A percentile compares a stretch with the other conserved stretches of the same genome.
These are phyloP conservation scores for Hevea brasiliensis DNA, from an alignment of 345 rosid species.

Conservation along the genomic window DNA sequence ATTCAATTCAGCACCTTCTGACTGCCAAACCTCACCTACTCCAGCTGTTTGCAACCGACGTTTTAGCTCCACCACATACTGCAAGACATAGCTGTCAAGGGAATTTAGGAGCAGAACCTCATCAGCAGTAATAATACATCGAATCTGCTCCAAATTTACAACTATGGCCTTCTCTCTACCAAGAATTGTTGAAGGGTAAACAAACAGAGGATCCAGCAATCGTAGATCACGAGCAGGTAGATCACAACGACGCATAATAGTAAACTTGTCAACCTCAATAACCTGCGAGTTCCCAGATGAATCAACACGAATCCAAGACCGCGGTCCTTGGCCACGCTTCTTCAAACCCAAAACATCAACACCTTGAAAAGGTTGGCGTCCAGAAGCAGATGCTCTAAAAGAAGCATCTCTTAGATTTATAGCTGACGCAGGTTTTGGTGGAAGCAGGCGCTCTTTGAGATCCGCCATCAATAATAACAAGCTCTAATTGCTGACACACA, in stretches of 20 bases:
- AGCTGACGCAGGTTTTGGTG: constrained; percentile 86
- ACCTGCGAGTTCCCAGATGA: constrained; percentile 75
- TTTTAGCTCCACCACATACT: constrained; percentile 95
- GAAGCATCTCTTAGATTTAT: constrained; percentile 68
- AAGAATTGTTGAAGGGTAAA: constrained; percentile 93
- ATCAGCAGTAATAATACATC: constrained; percentile 93
- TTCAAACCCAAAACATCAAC: constrained; percentile 81
- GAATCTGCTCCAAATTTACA: constrained; percentile 90
- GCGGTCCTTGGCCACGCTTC: constrained; percentile 67
- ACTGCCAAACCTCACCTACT: constrained; percentile 76
- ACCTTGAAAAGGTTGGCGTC: constrained; percentile 67
- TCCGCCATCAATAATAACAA: constrained; percentile 54
- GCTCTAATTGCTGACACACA: not conserved
- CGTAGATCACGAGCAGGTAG: constrained; percentile 96
- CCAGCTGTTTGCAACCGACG: constrained; percentile 66
- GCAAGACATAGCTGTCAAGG: constrained; percentile 90
- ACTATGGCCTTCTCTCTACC: constrained; percentile 99
- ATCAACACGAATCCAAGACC: constrained; percentile 98
- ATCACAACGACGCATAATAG: constrained; percentile 96
- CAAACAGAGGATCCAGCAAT: constrained; percentile 89
- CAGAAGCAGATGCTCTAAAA: constrained; percentile 66
- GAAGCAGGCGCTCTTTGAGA: constrained; percentile 81
- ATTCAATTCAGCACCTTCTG: constrained; percentile 53
- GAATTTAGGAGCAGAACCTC: constrained; percentile 96
- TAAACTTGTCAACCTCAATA: constrained; percentile 96